Base-by-base conservation (phyloP, 768 basidiomycete genomes). In the Lyophyllum semitale region DNA sequence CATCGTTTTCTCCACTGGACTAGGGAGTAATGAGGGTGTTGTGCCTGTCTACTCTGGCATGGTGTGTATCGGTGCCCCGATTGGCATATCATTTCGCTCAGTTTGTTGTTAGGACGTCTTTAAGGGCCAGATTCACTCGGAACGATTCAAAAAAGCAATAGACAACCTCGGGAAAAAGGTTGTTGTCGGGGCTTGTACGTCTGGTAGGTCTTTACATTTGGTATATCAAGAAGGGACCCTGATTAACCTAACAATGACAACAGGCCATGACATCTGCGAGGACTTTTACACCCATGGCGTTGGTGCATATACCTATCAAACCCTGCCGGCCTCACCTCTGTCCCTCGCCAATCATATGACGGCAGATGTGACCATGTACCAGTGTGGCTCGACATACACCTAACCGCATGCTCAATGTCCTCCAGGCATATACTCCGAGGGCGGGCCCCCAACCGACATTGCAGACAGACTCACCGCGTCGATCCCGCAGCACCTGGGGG, bases 121-220 rank as follows among this genome's bases (percentile, higher is more conserved):
- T 75, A 80, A 84, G 59, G 89, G 89, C 7, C 70, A 80, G 47
- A 68, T 84, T 4, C 89, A 91, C 65, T 87, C 87, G 0, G 74
- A 68, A 4, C 64, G 77, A 26, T 83, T 88, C 66, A 75, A 77
- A 33, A 72, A 66, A n/a, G 84, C 85, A 0, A 68, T 72, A 12
- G 83, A 83, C 35, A 84, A 84, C 59, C 42, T 64, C 1, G 89
- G 87, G 13, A 90, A 89, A 71, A 90, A 84, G 63, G 87, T 89
- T 0, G 74, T 85, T 2, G 70, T 91, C 4, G 88, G 89, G 1
- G 77, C 87, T 13, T 83, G 83, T 50, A 87, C 85, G 12, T 85
- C 86, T 20, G 74, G 76, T 75, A n/a, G 29, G n/a, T n/a, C n/a
- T n/a, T n/a, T n/a, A n/a, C n/a, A n/a, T n/a, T n/a, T n/a, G n/a